phyloP scores from a whole-genome alignment of 495 filamentous ascomycete genomes.

The Trichoderma erinaceum region DNA sequence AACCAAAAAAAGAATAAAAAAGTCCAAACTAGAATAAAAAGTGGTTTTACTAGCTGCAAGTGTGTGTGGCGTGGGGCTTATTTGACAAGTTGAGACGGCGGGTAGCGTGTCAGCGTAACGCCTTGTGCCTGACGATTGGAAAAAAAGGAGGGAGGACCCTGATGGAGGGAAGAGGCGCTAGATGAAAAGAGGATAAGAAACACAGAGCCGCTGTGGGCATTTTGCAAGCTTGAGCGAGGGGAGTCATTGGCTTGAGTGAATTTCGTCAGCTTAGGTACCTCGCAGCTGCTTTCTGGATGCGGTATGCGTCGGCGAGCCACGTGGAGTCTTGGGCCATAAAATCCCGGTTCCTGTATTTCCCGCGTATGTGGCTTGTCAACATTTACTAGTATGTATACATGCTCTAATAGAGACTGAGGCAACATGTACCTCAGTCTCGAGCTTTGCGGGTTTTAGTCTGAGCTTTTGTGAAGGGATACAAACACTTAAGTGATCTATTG shows the following conservation, averaged over 20 bases:
- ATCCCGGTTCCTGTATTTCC: background rate
- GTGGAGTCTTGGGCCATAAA: background rate
- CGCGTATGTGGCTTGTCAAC: background rate
- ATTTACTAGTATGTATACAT: background rate
- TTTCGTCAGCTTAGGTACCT: background rate
- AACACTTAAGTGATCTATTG: too few relatives aligned
- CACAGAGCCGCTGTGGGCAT: background rate
- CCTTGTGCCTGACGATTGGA: background rate
- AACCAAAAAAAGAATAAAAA: background rate
- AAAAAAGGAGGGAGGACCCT: background rate
- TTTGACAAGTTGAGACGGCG: too few relatives aligned
- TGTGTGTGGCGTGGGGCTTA: too few relatives aligned
- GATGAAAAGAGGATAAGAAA: background rate
- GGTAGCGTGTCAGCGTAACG: too few relatives aligned
- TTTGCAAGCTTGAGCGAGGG: background rate
- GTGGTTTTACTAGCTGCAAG: too few relatives aligned
- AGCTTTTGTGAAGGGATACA: too few relatives aligned
- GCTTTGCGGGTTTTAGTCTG: too few relatives aligned
- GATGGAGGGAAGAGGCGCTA: background rate
- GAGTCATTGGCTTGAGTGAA: background rate
- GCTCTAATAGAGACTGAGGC: background rate
- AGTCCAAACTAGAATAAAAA: too few relatives aligned
- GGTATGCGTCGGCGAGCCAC: constrained; percentile 13
- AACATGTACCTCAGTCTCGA: too few relatives aligned
- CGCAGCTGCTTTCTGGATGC: background rate